Evolutionary conservation across 768 basidiomycete genomes (phyloP).

Genomic region (Amanita pallidorosea): DNA sequence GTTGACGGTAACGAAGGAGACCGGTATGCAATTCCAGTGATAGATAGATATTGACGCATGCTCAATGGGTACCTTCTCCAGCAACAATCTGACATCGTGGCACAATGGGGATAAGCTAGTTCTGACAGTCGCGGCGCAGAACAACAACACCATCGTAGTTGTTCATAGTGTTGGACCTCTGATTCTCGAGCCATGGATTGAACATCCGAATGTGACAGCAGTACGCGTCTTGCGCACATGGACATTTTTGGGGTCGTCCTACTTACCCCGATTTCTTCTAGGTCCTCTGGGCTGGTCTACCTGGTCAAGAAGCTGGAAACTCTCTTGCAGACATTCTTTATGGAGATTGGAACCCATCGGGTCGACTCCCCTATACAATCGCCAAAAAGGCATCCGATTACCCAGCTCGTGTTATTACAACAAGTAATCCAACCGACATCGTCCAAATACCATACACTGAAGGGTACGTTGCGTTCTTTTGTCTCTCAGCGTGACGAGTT

Average conservation of each 20-base stretch:
- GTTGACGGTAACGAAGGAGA: constrained; percentile 77
- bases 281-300: constrained; percentile 57
- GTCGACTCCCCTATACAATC: constrained; percentile 65
- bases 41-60: neutral
- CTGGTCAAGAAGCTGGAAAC: constrained; percentile 65
- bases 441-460: constrained; percentile 49
- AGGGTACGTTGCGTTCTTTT: constrained; percentile 21
- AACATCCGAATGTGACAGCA: constrained; percentile 63
- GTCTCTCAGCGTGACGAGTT: neutral
- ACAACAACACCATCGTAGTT: constrained; percentile 65
- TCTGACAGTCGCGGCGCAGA: constrained; percentile 50
- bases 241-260: constrained; percentile 6
- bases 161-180: constrained; percentile 54
- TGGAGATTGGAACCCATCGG: constrained; percentile 59
- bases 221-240: constrained; percentile 28
- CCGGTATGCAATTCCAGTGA: constrained; percentile 24
- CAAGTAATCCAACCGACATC: constrained; percentile 25
- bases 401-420: constrained; percentile 33
- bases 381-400: constrained; percentile 53
- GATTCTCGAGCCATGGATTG: constrained; percentile 57
- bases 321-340: constrained; percentile 62
- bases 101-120: constrained; percentile 63
- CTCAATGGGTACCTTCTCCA: constrained; percentile 8
- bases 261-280: constrained; percentile 8
- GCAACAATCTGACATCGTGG: constrained; percentile 68